Conservation (phyloP, 768 basidiomycete genomes). For the Leccinum obscurum region DNA sequence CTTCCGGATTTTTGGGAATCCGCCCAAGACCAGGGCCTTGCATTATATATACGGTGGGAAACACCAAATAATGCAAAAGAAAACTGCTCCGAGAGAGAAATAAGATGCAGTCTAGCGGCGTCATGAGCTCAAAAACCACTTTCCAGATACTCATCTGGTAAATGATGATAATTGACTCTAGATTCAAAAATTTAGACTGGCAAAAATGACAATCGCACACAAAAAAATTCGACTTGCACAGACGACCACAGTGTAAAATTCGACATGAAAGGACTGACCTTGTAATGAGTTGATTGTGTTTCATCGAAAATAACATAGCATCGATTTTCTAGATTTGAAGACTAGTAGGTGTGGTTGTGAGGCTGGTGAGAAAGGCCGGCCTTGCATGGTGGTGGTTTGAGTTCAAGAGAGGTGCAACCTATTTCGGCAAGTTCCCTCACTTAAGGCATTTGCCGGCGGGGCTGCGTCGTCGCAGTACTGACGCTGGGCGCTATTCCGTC, state of each 20-base stretch:
- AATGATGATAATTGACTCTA: neutral
- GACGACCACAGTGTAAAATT: neutral
- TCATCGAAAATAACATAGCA: neutral
- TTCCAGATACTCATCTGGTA: neutral
- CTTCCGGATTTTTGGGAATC: neutral
- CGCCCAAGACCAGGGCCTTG: neutral
- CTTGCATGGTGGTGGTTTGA: slow-evolving; percentile 32
- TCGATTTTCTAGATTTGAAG: neutral
- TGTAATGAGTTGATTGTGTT: neutral
- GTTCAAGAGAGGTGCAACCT: slow-evolving; percentile 28
- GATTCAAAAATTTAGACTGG: neutral
- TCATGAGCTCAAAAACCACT: neutral
- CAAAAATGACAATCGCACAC: neutral
- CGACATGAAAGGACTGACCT: neutral
- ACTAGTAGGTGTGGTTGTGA: neutral
- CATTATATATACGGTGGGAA: slow-evolving; percentile 15
- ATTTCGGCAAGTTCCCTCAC: slow-evolving; percentile 24
- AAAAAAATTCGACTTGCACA: neutral
- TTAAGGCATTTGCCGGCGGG: slow-evolving; percentile 34
- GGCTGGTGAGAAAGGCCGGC: neutral
- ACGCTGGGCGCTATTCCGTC: too few species aligned
- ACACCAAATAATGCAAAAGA: neutral
- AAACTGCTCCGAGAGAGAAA: neutral
- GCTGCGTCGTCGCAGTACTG: neutral
- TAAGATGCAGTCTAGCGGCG: neutral